Evolutionary conservation across 2,329 filamentous ascomycete genomes (phyloP).

Genomic region (Aulographum hederae): DNA sequence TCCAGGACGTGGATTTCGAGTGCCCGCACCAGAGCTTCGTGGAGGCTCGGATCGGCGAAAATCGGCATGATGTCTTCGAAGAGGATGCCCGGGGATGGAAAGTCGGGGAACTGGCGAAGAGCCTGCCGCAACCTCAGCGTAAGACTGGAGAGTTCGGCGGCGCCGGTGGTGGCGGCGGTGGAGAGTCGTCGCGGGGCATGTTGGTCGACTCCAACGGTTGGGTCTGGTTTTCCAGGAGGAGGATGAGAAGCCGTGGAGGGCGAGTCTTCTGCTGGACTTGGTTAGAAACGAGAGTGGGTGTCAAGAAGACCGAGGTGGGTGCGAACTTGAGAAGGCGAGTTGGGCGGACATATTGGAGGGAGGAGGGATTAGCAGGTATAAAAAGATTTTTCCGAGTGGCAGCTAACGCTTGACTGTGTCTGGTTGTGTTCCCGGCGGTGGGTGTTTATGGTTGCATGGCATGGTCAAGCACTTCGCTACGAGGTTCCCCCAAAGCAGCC

Average conservation of each 20-base stretch:
- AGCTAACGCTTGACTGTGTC: too few relatives aligned
- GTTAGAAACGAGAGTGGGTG: too few relatives aligned
- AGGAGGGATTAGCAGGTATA: too few relatives aligned
- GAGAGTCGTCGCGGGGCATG: conserved; percentile 28
- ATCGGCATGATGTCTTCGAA: conserved; percentile 98
- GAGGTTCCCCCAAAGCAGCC: too few relatives aligned
- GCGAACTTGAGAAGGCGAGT: too few relatives aligned
- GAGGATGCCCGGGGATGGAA: conserved; percentile 77
- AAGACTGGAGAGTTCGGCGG: conserved; percentile 40
- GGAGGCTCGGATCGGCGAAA: conserved; percentile 60
- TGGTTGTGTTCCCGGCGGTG: too few relatives aligned
- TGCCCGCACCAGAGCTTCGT: conserved; percentile 61
- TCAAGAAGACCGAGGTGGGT: too few relatives aligned
- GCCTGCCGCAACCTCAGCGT: conserved; percentile 49
- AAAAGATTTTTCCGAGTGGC: too few relatives aligned
- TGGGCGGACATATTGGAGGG: too few relatives aligned
- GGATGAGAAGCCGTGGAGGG: conserved; percentile 14
- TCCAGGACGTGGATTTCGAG: conserved; percentile 67
- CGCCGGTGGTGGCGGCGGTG: conserved; percentile 29
- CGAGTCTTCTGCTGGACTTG: too few relatives aligned
- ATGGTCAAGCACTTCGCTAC: too few relatives aligned
- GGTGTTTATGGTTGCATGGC: too few relatives aligned
- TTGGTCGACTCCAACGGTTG: conserved; percentile 13
- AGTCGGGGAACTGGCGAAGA: conserved; percentile 78
- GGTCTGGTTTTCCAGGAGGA: conserved; percentile 13